Base-by-base conservation (phyloP, 2,329 filamentous ascomycete genomes). In the Cytospora paraplurivora region DNA sequence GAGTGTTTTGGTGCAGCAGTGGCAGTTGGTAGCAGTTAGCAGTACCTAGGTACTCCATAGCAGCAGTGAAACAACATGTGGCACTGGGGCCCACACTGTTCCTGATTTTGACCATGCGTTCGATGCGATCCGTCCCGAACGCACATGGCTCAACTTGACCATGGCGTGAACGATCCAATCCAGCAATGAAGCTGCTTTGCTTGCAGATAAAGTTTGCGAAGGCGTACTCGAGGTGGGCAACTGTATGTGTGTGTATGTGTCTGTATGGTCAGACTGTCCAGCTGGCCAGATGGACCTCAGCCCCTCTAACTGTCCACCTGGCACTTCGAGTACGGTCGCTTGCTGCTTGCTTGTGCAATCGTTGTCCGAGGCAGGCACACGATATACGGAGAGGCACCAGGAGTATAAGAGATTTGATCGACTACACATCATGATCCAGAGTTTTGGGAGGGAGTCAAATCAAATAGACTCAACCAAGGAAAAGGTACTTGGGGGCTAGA, bases 11-110 rank as follows among this genome's bases (percentile, higher is more conserved):
- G 27, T 27, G 27, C 27, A 27, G 27, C 27, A 27, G 27, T 27
- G 27, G 27, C 27, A 27, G 27, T 27, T 27, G 27, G 27, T 27
- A 27, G 27, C 27, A 27, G 27, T 4, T 27, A 27, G 27, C 27
- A 27, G 27, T 27, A 27, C 27, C 27, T 27, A 27, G 27, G 27
- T 27, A 27, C 27, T 27, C 27, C 27, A 27, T 32, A 61, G 58
- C 51, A 52, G 38, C 59, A 61, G 59, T 61, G 59, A 61, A 61
- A 61, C 59, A 55, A 50, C 59, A 61, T 61, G 59, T 61, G 59
- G 54, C 41, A 55, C 51, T 32, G 37, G 59, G 55, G 49, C 38
- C 55, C 32, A 38, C 37, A 61, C 37, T 61, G 58, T 52, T 55
- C 21, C 44, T 47, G 44, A 19, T 21, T 19, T 21, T 7, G 44